Evolutionary conservation across 2,329 filamentous ascomycete genomes (phyloP), one percentile per base, ranked within the genome.

Genomic region (Trichoderma sp.): DNA sequence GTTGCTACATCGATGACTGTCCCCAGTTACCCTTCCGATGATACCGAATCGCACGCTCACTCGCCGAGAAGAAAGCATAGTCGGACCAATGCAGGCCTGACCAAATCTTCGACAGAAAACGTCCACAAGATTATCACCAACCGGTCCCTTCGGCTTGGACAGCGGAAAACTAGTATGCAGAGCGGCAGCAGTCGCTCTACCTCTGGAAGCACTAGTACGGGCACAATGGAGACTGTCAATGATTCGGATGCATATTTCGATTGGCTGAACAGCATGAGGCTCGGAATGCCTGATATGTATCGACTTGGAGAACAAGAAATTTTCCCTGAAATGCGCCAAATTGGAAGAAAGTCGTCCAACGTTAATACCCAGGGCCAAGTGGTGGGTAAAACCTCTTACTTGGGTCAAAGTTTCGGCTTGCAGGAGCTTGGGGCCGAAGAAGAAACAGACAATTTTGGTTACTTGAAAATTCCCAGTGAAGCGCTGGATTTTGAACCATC

Each of bases 11-110:
- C 78, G 54, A 82, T 79, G 77, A 78, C 76, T 11, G 78, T 83
- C 1, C 80, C 82, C 2, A 76, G 81, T 0, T 80, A 81, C 43
- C 76, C 78, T 4, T 76, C 80, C 1, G 83, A 85, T 51, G 82
- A 84, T 54, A 79, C 83, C 2, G 85, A 89, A n/a, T 82, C 83
- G 7, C 89, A 91, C 75, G 81, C 85, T 2, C 89, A 91, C 73
- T 91, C 90, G 0, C 89, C 89, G 24, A 83, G 84, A 26, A 80
- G 80, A 52, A 78, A 75, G n/a, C 66, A 66, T 18, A 58, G 28
- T 32, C n/a, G 51, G 1, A 61, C 65, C 2, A 51, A 24, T 16
- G 21, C 51, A 21, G 58, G 26, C 34, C 21, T 37, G 6, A 28
- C 39, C 16, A 32, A 39, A 5, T 51, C 54, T 24, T 18, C 66